Base-by-base conservation (phyloP, 2,329 filamentous ascomycete species). In the Endothia cerciana region DNA sequence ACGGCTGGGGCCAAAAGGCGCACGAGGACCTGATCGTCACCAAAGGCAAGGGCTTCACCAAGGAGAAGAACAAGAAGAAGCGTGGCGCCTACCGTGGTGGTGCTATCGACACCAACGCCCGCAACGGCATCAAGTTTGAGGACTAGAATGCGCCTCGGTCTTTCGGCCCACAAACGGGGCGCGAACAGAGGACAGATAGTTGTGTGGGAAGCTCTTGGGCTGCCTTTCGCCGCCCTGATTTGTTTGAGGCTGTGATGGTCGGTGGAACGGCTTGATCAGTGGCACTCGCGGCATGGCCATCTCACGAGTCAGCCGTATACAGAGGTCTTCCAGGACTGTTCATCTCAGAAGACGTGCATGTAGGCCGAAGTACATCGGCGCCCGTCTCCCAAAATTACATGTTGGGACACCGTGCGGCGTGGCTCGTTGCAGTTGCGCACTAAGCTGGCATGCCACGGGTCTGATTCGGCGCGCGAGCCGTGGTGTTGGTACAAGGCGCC, bases 11-110 rank as follows among this genome's bases (percentile, higher is more conserved):
- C 30, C 90, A 95, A 72, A 89, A 89, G 72, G 96, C 96, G 10
- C 92, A 94, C 75, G 87, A 93, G 71, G 94, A 97, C 75, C 81
- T 99, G 69, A 92, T 93, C 59, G 87, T 97, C 47, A 98, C 94
- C 40, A 92, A 91, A 77, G 95, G 95, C 73, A 98, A 97, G 82
- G 93, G 93, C 4, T 99, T 99, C 80, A 98, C 94, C 67, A 99
- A 99, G 84, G 95, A 98, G 83, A 99, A 99, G 89, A 99, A 99
- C 81, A 99, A 99, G 85, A 95, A 93, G 86, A 94, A 93, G 85
- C 85, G 89, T 72, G 95, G 95, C 60, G 92, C 90, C 71, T 99
- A 97, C 84, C 89, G 91, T 58, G 95, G 95, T 55, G 95, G 95
- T 7, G 79, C 85, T 62, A 97, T 99, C 73, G 94, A 99, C 76